Evolutionary conservation across 306 rosid genomes (phyloP).

Genomic region (Vachellia pachyceras): DNA sequence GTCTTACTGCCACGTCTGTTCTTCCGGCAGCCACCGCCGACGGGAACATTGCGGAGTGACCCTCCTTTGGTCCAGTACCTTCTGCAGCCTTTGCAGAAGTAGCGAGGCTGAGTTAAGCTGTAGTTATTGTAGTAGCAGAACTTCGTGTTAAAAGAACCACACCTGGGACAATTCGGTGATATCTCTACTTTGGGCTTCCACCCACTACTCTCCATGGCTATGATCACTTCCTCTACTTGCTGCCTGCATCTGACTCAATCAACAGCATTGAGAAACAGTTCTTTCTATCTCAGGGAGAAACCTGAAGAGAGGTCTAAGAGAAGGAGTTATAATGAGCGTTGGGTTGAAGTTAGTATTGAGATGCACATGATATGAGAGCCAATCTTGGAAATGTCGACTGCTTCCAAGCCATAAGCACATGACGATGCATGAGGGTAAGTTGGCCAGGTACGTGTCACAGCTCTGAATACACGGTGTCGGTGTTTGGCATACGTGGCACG

Average conservation of each 20-base stretch:
- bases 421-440: constrained; percentile 1
- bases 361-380: constrained; percentile 46
- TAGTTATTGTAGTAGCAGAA: constrained; percentile 90
- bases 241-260: constrained; percentile 27
- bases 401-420: constrained; percentile 14
- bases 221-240: constrained; percentile 32
- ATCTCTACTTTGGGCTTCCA: constrained; percentile 70
- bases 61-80: constrained; percentile 92
- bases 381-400: constrained; percentile 4
- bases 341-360: constrained; percentile 6
- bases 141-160: constrained; percentile 81
- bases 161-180: constrained; percentile 77
- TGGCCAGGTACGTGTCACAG: constrained; percentile 34
- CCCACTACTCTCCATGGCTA: constrained; percentile 60
- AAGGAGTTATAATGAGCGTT: constrained; percentile 13
- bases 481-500: constrained; percentile 60
- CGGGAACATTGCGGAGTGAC: constrained; percentile 75
- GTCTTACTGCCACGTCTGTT: constrained; percentile 46
- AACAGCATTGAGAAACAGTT: not conserved
- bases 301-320: constrained; percentile 36
- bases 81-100: constrained; percentile 83
- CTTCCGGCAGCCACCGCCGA: constrained; percentile 69
- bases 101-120: constrained; percentile 82
- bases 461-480: constrained; percentile 65
- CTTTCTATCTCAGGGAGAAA: not conserved